Evolutionary conservation across 2,329 filamentous ascomycete genomes (phyloP).

Genomic region (Sarocladiaceae sp.): DNA sequence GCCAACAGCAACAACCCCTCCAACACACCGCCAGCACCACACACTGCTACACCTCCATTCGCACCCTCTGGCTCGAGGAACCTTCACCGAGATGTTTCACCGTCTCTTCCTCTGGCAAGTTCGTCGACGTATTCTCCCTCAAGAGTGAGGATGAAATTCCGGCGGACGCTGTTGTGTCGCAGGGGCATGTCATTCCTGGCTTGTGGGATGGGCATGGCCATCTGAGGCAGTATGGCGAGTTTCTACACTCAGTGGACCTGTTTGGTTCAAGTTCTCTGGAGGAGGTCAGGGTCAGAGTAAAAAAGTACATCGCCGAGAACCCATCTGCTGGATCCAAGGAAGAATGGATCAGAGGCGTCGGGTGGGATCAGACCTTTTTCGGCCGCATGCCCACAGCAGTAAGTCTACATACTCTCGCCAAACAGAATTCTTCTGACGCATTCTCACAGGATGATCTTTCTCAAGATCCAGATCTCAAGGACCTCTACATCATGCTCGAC

Average conservation of each 20-base stretch:
- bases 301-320: slow-evolving; percentile 42
- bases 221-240: slow-evolving; percentile 59
- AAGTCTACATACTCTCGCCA: slow-evolving; percentile 20
- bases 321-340: slow-evolving; percentile 44
- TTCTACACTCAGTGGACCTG: slow-evolving; percentile 58
- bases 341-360: slow-evolving; percentile 60
- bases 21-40: slow-evolving; percentile 16
- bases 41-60: slow-evolving; percentile 34
- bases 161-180: slow-evolving; percentile 20
- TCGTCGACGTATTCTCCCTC: slow-evolving; percentile 35
- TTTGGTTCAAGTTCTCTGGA: slow-evolving; percentile 51
- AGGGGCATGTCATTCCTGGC: slow-evolving; percentile 56
- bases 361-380: slow-evolving; percentile 64
- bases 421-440: not conserved
- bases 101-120: slow-evolving; percentile 40
- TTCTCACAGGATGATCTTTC: slow-evolving; percentile 44
- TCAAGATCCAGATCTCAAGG: slow-evolving; percentile 42
- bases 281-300: slow-evolving; percentile 47
- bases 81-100: slow-evolving; percentile 49
- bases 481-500: slow-evolving; percentile 62
- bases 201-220: slow-evolving; percentile 69
- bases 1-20: slow-evolving; percentile 14
- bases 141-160: slow-evolving; percentile 25
- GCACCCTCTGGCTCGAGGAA: slow-evolving; percentile 28
- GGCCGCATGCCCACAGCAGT: slow-evolving; percentile 61